These are phyloP conservation scores for Kwoniella bestiolae DNA, from an alignment of 768 basidiomycete genomes.

Conservation along the genomic window DNA sequence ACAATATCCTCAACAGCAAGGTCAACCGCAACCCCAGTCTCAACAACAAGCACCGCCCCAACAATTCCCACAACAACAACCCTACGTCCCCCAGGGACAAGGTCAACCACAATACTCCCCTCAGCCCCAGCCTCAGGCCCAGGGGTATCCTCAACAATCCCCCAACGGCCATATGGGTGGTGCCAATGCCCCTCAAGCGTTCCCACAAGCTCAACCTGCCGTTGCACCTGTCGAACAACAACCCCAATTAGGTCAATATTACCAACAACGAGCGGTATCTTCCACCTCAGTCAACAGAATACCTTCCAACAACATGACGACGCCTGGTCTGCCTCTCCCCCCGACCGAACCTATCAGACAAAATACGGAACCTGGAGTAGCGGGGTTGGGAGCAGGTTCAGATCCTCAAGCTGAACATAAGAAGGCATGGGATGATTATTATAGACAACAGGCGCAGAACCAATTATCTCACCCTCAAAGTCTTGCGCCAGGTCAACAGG, in stretches of 20 bases:
- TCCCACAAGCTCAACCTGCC: conserved; percentile 49
- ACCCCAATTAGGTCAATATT: conserved; percentile 21
- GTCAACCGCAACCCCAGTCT: conserved; percentile 20
- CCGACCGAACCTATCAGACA: conserved; percentile 48
- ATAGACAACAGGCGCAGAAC: conserved; percentile 54
- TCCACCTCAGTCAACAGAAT: conserved; percentile 49
- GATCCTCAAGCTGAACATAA: conserved; percentile 52
- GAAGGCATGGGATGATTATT: conserved; percentile 54
- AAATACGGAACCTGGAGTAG: conserved; percentile 51
- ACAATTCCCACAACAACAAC: conserved; percentile 24
- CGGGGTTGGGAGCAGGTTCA: conserved; percentile 56
- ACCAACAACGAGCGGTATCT: conserved; percentile 34
- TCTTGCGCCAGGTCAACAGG: conserved; percentile 13
- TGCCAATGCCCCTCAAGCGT: conserved; percentile 28
- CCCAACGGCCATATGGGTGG: conserved; percentile 17
- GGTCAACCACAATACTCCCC: conserved; percentile 22
- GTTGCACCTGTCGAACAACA: conserved; percentile 39
- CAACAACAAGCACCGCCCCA: conserved; percentile 14
- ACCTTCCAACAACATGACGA: conserved; percentile 20
- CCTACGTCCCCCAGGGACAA: conserved; percentile 19
- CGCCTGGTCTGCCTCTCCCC: conserved; percentile 43
- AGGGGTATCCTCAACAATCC: conserved; percentile 20
- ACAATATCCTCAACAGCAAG: conserved; percentile 25
- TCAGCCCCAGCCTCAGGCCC: conserved; percentile 11
- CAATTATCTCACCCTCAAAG: conserved; percentile 45